These are phyloP conservation scores for Mycena vulgaris DNA, from an alignment of 768 basidiomycete genomes.

Conservation along the genomic window DNA sequence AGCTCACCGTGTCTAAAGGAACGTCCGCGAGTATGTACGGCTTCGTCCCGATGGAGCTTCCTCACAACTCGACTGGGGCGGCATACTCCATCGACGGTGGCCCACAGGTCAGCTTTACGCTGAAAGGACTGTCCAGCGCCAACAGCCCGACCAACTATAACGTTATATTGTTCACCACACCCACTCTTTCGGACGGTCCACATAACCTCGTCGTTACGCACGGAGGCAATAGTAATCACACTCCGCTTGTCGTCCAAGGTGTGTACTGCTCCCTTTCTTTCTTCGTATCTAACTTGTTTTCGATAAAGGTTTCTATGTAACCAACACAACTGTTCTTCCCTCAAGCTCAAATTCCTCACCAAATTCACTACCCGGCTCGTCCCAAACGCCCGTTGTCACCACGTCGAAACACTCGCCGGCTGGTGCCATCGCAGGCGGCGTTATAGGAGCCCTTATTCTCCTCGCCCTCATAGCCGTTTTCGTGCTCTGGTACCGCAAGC, in stretches of 20 bases:
- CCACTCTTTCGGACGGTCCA: constrained; percentile 29
- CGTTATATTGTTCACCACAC: constrained; percentile 39
- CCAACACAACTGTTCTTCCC: constrained; percentile 19
- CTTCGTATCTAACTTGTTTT: too few relatives aligned
- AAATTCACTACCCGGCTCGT: not conserved
- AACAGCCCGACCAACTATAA: constrained; percentile 39
- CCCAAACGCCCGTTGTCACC: not conserved
- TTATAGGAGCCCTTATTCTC: constrained; percentile 27
- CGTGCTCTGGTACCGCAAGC: constrained; percentile 19
- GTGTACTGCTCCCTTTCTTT: too few relatives aligned
- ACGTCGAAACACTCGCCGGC: not conserved
- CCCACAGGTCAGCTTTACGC: constrained; percentile 31
- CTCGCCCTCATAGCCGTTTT: constrained; percentile 3
- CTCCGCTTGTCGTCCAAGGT: constrained; percentile 44
- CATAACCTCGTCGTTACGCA: constrained; percentile 43
- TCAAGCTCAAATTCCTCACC: not conserved
- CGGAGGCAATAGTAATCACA: constrained; percentile 15
- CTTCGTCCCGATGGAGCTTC: constrained; percentile 39
- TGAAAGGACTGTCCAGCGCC: constrained; percentile 29
- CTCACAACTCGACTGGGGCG: constrained; percentile 38
- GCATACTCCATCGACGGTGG: constrained; percentile 47
- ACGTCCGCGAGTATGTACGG: constrained; percentile 44
- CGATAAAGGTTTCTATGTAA: constrained; percentile 36
- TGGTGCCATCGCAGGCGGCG: constrained; percentile 37
- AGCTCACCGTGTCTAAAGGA: constrained; percentile 36